These are phyloP conservation scores for Cyberlindnera veronae DNA, from an alignment of 805 yeast genomes.

Conservation along the genomic window DNA sequence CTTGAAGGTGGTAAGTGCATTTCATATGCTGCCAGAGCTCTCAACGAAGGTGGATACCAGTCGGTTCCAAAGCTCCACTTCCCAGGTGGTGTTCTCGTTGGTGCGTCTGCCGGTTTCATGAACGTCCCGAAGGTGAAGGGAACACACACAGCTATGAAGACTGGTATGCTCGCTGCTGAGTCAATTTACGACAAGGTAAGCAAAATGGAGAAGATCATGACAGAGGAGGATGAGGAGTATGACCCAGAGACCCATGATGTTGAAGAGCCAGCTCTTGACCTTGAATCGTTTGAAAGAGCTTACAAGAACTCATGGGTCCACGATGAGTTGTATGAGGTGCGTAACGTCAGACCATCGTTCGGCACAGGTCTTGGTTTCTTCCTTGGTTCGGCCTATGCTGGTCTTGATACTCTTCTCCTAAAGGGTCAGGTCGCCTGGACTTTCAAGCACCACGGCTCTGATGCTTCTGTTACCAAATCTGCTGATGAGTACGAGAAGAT, in stretches of 20 bases:
- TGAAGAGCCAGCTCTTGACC: conserved; percentile 42
- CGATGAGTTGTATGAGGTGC: conserved; percentile 76
- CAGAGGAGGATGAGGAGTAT: conserved; percentile 39
- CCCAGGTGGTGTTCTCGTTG: conserved; percentile 96
- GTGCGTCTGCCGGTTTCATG: conserved; percentile 95
- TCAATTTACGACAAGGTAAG: conserved; percentile 56
- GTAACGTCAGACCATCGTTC: conserved; percentile 93
- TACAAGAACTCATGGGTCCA: conserved; percentile 80
- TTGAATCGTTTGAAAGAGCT: conserved; percentile 58
- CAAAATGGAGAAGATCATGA: conserved; percentile 37
- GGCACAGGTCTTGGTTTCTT: conserved; percentile 66
- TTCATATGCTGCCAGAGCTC: conserved; percentile 92
- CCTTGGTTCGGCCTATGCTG: conserved; percentile 84
- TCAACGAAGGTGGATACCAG: conserved; percentile 96
- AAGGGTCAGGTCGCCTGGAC: conserved; percentile 90
- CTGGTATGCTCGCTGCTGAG: conserved; percentile 95
- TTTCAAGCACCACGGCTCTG: conserved; percentile 62
- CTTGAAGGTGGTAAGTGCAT: conserved; percentile 89
- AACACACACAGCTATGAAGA: conserved; percentile 94
- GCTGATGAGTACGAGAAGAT: conserved; percentile 70
- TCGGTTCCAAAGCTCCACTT: conserved; percentile 85
- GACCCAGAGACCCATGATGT: conserved; percentile 39
- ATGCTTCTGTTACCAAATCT: conserved; percentile 63
- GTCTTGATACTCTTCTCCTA: conserved; percentile 73
- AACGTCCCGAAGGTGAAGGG: conserved; percentile 98